Evolutionary conservation across 305 asterid species (phyloP).

Genomic region (Coffea humblotiana): DNA sequence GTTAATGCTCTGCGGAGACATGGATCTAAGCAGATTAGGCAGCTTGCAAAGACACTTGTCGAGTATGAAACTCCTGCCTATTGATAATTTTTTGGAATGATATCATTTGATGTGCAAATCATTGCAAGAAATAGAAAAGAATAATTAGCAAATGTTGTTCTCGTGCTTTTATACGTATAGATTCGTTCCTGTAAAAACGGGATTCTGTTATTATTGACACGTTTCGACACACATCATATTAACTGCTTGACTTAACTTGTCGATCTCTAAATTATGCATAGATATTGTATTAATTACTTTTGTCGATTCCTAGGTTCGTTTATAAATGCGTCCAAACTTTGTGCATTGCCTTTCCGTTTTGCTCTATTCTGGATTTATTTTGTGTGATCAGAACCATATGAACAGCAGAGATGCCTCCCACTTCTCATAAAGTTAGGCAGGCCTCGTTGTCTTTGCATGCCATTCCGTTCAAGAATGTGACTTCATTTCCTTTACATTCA

Average conservation of each 20-base stretch:
- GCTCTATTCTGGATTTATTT: not conserved
- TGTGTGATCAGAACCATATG: not conserved
- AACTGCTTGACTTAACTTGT: not conserved
- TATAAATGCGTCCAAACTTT: not conserved
- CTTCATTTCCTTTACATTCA: not conserved
- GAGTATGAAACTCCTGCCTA: constrained; percentile 28
- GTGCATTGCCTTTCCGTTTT: constrained; percentile 4
- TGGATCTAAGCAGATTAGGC: constrained; percentile 35
- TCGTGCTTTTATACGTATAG: not conserved
- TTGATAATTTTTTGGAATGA: not conserved
- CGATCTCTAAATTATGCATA: not conserved
- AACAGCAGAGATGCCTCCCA: not conserved
- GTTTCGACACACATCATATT: not conserved
- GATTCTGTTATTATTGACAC: not conserved
- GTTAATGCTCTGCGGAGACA: constrained; percentile 32
- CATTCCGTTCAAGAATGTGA: not conserved
- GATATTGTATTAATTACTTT: not conserved
- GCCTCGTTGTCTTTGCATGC: not conserved
- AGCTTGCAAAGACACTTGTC: constrained; percentile 31
- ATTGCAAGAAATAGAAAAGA: not conserved
- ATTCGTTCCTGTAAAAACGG: not conserved
- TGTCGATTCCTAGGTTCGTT: not conserved
- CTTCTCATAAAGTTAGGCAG: not conserved
- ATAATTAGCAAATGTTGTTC: not conserved
- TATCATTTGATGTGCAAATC: not conserved